Percentiles rank a stretch among this genome's conserved stretches.
Conservation (phyloP, 164 flowering plant genomes). For the Kingdonia uniflora region DNA sequence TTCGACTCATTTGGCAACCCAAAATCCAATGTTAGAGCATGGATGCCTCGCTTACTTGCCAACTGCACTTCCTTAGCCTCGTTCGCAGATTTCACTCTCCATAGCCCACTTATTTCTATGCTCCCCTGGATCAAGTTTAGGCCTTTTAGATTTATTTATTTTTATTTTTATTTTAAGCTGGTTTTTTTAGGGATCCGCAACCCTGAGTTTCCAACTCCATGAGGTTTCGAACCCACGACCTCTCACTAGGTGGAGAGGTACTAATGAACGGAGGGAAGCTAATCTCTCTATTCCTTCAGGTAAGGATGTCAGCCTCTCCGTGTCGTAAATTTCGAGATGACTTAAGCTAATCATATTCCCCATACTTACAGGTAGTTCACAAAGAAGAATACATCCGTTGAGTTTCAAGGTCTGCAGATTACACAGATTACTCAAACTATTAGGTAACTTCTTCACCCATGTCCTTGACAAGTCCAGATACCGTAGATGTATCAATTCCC, state of each 20-base stretch:
- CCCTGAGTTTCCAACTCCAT: too few relatives aligned
- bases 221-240: too few relatives aligned
- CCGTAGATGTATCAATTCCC: neutral
- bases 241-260: too few relatives aligned
- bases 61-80: neutral
- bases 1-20: too few relatives aligned
- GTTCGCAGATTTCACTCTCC: neutral
- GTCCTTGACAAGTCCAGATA: neutral
- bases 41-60: neutral
- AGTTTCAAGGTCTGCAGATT: too few relatives aligned
- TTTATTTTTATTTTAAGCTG: too few relatives aligned
- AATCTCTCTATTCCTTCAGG: neutral
- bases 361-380: too few relatives aligned
- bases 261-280: neutral
- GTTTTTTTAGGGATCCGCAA: too few relatives aligned
- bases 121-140: too few relatives aligned
- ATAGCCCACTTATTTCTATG: neutral
- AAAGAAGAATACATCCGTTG: too few relatives aligned
- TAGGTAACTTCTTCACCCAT: neutral
- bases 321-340: neutral
- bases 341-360: too few relatives aligned
- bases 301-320: neutral
- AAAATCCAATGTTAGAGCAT: neutral
- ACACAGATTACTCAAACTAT: neutral
- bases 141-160: too few relatives aligned